A percentile compares a stretch with the other conserved stretches of the same genome.
phyloP scores from a whole-genome alignment of 2,329 filamentous ascomycete species.

The Exophiala sp. region DNA sequence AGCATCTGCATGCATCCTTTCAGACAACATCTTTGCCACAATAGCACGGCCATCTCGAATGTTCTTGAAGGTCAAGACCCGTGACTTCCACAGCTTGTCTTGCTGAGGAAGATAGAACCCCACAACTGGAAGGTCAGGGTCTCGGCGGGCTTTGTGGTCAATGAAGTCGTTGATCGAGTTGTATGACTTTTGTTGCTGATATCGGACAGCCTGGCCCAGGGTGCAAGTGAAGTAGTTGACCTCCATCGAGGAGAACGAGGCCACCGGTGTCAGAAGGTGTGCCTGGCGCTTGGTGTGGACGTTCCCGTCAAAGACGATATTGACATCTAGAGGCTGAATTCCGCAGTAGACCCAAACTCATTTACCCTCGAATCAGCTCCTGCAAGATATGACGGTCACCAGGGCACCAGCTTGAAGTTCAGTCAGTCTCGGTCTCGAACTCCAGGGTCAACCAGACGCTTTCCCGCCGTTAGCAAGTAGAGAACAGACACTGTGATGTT shows the following conservation, averaged over 20 bases:
- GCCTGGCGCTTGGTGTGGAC: too few relatives aligned
- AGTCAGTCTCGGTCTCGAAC: too few relatives aligned
- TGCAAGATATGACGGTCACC: too few relatives aligned
- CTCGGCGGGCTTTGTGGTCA: slow-evolving; percentile 40
- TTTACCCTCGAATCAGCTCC: too few relatives aligned
- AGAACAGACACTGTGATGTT: too few relatives aligned
- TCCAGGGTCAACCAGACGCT: too few relatives aligned
- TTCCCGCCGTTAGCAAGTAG: too few relatives aligned
- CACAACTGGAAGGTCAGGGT: slow-evolving; percentile 43
- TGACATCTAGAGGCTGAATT: too few relatives aligned
- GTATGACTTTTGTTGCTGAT: slow-evolving; percentile 33
- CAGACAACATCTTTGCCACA: slow-evolving; percentile 18
- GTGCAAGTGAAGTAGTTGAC: slow-evolving; percentile 57
- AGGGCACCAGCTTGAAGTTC: too few relatives aligned
- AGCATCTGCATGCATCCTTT: slow-evolving; percentile 14
- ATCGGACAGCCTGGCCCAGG: slow-evolving; percentile 48
- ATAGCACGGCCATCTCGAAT: slow-evolving; percentile 2
- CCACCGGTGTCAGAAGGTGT: too few relatives aligned
- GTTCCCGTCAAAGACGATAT: too few relatives aligned
- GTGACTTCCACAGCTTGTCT: not conserved
- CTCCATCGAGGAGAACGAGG: slow-evolving; percentile 5
- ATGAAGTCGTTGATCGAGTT: slow-evolving; percentile 48
- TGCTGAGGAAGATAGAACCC: slow-evolving; percentile 38
- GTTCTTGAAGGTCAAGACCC: slow-evolving; percentile 17
- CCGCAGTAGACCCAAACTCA: too few relatives aligned